These are phyloP conservation scores for Alloteropsis semialata DNA, from an alignment of 176 grass and related monocot genomes.

Conservation along the genomic window DNA sequence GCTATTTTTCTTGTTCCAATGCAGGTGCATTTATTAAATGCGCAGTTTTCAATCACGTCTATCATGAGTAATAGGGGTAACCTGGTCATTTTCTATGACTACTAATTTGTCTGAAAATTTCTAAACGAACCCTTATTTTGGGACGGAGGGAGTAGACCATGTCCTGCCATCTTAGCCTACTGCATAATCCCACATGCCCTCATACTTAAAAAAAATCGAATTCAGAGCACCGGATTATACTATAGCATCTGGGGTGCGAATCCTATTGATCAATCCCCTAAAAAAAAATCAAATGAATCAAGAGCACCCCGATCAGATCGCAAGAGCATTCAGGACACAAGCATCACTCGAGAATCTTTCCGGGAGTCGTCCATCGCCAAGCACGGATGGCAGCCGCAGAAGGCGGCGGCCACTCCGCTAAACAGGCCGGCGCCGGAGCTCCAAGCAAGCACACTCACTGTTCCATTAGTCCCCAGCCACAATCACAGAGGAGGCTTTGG, in stretches of 20 bases:
- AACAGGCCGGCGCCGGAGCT: background rate
- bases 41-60: too few species aligned
- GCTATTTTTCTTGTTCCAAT: too few species aligned
- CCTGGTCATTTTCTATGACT: too few species aligned
- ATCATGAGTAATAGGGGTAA: too few species aligned
- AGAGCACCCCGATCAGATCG: background rate
- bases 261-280: background rate
- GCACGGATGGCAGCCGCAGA: background rate
- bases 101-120: too few species aligned
- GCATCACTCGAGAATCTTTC: background rate
- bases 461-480: background rate
- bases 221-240: background rate
- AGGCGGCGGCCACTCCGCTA: background rate
- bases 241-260: background rate
- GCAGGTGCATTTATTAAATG: too few species aligned
- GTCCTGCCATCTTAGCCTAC: background rate
- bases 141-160: too few species aligned
- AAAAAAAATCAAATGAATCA: background rate
- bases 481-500: background rate
- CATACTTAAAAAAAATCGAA: background rate
- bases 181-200: background rate
- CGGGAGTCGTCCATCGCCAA: background rate
- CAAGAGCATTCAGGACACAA: background rate
- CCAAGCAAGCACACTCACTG: conserved; percentile 16
- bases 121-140: too few species aligned